These are phyloP conservation scores for Microcyclospora pomicola DNA, from an alignment of 2,329 filamentous ascomycete genomes.

Conservation along the genomic window DNA sequence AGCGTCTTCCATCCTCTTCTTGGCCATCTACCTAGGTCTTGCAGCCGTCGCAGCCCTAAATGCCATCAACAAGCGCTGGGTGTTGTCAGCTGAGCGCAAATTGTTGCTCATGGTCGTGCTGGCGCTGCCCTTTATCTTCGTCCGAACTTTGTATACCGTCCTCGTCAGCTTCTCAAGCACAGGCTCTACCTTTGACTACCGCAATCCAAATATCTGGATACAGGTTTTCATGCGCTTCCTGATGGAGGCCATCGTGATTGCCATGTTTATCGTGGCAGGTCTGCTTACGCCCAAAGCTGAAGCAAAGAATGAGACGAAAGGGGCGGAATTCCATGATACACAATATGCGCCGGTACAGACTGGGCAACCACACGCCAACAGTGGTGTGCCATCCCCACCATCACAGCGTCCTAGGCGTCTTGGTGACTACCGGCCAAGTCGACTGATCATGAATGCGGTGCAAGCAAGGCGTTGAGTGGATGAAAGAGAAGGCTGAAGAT, in stretches of 20 bases:
- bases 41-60: conserved; percentile 8
- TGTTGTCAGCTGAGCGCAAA: conserved; percentile 6
- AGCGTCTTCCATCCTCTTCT: conserved; percentile 11
- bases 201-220: conserved; percentile 9
- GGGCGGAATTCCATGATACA: neutral
- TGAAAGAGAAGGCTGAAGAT: no score
- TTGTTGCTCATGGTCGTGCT: conserved; percentile 14
- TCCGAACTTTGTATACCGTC: conserved; percentile 25
- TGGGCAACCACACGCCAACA: neutral
- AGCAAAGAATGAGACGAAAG: neutral
- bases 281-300: conserved; percentile 8
- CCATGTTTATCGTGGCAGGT: conserved; percentile 12
- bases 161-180: conserved; percentile 8
- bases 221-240: conserved; percentile 16
- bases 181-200: conserved; percentile 10
- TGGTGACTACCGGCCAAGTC: conserved; percentile 9
- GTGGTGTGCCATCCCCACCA: neutral
- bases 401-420: conserved; percentile 2
- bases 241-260: conserved; percentile 14
- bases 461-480: no score
- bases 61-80: conserved; percentile 2
- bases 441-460: conserved; percentile 5
- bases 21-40: conserved; percentile 11
- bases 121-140: conserved; percentile 17
- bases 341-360: neutral